Evolutionary conservation across 257 asterid genomes (phyloP), one percentile per base, ranked within the genome.

Genomic region (Dorcoceras hygrometricum): DNA sequence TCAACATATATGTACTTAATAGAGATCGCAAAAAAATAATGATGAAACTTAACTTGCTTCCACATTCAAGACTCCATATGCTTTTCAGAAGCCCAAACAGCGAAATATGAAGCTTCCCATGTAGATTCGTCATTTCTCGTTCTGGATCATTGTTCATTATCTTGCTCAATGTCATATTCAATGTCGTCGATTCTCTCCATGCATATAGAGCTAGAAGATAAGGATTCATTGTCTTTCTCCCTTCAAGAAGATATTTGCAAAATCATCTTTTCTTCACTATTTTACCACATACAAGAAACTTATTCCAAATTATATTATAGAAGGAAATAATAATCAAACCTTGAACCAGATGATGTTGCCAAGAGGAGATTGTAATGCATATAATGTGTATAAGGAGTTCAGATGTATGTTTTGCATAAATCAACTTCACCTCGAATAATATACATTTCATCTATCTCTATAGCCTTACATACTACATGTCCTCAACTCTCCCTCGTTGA

Each of bases 261-360:
- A 39, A 39, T n/a, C n/a, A 74, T 27, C 76, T 23, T 11, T 67
- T 31, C 8, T 28, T 23, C 27, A 3, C 65, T 23, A 54, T n/a
- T 18, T 36, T 60, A 39, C 34, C 4, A 18, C 55, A 55, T 12
- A 48, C 65, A 66, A 19, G 16, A 57, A 56, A 32, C 50, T 39
- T 39, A 39, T 22, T 23, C 19, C n/a, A 22, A 6, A 4, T 3
- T 1, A 16, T 60, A 65, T 3, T 8, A 8, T 43, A 56, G 19
- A 18, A 29, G 25, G 27, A 18, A 12, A 67, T 26, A 26, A 4
- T 83, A 12, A 23, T 59, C 69, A 3, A 32, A 80, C 88, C 88
- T 85, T 69, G 91, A 76, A 75, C 88, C 88, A 57, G 90, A 84
- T n/a, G 88, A 80, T 68, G 88, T 77, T 58, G 77, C 85, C 20